Percentiles rank a stretch among this genome's conserved stretches.
phyloP scores from a whole-genome alignment of 139 green algal genomes.

The Closterium sp. region DNA sequence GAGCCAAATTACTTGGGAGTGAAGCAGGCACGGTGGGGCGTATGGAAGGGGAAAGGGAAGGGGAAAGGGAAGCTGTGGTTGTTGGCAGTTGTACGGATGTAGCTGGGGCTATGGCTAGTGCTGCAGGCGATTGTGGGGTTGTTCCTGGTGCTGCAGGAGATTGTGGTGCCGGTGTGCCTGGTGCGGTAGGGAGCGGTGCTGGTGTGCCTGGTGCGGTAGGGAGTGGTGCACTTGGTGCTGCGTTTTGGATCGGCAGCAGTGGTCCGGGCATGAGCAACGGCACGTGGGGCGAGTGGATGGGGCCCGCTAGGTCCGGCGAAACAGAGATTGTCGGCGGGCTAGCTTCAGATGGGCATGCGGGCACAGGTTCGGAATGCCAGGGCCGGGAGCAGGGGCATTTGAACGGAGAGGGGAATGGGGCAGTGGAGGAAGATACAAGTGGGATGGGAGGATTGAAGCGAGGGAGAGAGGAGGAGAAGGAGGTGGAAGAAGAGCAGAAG shows the following conservation, averaged over 20 bases:
- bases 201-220: neutral
- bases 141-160: neutral
- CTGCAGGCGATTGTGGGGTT: neutral
- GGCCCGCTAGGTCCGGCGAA: neutral
- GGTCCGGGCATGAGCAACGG: neutral
- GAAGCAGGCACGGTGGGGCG: neutral
- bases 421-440: neutral
- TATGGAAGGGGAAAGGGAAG: neutral
- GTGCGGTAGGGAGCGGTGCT: too few relatives aligned
- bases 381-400: neutral
- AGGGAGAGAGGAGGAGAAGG: too few relatives aligned
- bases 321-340: neutral
- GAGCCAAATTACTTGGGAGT: neutral
- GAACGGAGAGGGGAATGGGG: neutral
- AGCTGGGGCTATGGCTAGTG: neutral
- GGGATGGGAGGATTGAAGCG: neutral
- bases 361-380: neutral
- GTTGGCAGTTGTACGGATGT: neutral
- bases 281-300: neutral
- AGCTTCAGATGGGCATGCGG: neutral
- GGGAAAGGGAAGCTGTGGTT: neutral
- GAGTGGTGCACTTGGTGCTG: neutral
- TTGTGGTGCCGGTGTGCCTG: too few relatives aligned
- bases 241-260: neutral
- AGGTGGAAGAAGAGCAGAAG: too few relatives aligned